A percentile compares a stretch with the other conserved stretches of the same genome.
Evolutionary conservation across 2,329 filamentous ascomycete genomes (phyloP).

Genomic region (Epichloe amarillans): DNA sequence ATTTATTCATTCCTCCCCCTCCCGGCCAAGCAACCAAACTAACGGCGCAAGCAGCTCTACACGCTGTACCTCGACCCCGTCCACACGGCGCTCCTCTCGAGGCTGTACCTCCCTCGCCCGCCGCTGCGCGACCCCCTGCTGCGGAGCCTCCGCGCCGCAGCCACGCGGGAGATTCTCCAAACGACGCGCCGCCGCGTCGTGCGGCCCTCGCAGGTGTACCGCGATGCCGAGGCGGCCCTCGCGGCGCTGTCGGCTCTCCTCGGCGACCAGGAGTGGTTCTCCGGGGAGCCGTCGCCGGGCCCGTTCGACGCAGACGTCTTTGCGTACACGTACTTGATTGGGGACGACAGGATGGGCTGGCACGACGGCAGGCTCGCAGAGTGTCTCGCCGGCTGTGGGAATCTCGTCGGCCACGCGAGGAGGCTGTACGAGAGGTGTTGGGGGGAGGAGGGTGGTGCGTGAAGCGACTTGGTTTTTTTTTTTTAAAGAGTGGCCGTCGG

Average conservation of each 20-base stretch:
- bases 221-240: constrained; percentile 31
- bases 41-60: constrained; percentile 42
- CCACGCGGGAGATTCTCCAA: constrained; percentile 60
- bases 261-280: constrained; percentile 33
- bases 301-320: constrained; percentile 84
- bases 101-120: constrained; percentile 59
- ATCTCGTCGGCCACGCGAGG: constrained; percentile 40
- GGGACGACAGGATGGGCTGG: constrained; percentile 54
- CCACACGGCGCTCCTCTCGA: constrained; percentile 55
- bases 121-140: constrained; percentile 46
- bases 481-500: no score
- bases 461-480: no score
- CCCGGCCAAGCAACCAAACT: not conserved
- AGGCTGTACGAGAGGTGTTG: constrained; percentile 22
- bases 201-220: constrained; percentile 25
- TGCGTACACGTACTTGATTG: constrained; percentile 71
- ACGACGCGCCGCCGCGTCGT: constrained; percentile 29
- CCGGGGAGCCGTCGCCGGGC: constrained; percentile 39
- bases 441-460: not conserved
- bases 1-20: not conserved
- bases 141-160: constrained; percentile 57
- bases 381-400: constrained; percentile 41
- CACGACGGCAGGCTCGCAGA: constrained; percentile 45
- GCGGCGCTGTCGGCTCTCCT: constrained; percentile 31
- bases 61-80: constrained; percentile 61